Conservation (phyloP, 2,329 filamentous ascomycete genomes). For the Dryadomyces quercivorus region DNA sequence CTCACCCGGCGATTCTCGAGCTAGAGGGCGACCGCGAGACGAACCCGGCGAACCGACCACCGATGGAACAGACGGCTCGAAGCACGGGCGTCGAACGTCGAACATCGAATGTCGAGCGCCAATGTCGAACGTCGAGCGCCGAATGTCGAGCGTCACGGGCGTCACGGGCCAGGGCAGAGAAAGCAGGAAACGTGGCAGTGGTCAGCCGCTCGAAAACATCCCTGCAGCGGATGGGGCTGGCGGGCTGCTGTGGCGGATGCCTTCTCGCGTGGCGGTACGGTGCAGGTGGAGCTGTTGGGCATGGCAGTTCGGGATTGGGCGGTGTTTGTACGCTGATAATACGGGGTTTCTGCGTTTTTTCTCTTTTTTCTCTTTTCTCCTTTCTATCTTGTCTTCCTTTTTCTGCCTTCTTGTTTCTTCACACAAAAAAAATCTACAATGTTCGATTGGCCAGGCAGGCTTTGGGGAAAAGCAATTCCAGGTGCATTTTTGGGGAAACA, state of each 20-base stretch:
- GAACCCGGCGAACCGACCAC: too few relatives aligned
- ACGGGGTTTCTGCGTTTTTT: neutral
- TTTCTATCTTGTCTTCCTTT: neutral
- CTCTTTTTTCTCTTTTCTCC: neutral
- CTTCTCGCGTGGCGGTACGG: neutral
- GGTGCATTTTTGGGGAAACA: neutral
- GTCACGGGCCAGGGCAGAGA: neutral
- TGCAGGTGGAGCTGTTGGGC: neutral
- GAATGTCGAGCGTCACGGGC: too few relatives aligned
- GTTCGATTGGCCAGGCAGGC: neutral
- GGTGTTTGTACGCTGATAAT: conserved; percentile 3
- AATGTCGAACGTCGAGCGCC: too few relatives aligned
- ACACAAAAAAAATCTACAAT: neutral
- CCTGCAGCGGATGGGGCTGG: neutral
- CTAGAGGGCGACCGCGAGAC: conserved; percentile 9
- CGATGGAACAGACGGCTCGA: neutral
- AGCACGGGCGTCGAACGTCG: neutral
- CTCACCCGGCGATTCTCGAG: conserved; percentile 16
- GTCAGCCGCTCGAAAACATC: neutral
- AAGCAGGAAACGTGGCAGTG: neutral
- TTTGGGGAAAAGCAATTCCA: neutral
- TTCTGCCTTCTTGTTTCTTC: neutral
- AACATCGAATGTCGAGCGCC: too few relatives aligned
- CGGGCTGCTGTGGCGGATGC: neutral
- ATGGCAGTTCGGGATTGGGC: neutral